Conservation (phyloP, 1,284 basidiomycete genomes). For the Earliella scabrosa region DNA sequence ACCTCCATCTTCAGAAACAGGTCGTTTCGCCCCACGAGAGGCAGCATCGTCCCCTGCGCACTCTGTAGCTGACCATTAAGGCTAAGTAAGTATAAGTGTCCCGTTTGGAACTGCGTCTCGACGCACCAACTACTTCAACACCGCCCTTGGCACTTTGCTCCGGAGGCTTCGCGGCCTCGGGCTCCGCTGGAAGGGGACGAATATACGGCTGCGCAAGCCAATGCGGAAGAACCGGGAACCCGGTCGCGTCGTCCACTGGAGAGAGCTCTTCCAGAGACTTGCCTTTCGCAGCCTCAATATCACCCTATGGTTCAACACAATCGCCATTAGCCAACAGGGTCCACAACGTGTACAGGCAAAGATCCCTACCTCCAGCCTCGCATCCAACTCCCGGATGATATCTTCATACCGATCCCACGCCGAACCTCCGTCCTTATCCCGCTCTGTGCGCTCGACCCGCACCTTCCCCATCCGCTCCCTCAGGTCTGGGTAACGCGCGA, state of each 20-base stretch:
- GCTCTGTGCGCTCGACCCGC: conserved; percentile 37
- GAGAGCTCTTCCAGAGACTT: conserved; percentile 49
- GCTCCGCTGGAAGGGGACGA: conserved; percentile 45
- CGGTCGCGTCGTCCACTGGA: conserved; percentile 51
- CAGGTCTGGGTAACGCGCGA: conserved; percentile 74
- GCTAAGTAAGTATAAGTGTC: not conserved
- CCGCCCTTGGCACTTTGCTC: conserved; percentile 11
- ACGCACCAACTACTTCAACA: conserved; percentile 20
- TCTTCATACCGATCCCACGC: conserved; percentile 60
- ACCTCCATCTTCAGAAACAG: conserved; percentile 15
- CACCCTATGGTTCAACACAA: conserved; percentile 41
- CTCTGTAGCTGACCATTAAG: not conserved
- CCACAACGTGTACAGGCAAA: not conserved
- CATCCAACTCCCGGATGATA: conserved; percentile 70
- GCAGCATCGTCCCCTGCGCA: conserved; percentile 1
- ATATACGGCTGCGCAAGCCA: conserved; percentile 91
- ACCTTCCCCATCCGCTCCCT: conserved; percentile 71
- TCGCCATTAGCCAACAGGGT: not conserved
- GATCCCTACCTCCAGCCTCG: conserved; percentile 57
- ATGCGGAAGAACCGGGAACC: conserved; percentile 70
- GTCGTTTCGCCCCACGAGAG: conserved; percentile 21
- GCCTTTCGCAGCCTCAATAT: conserved; percentile 44
- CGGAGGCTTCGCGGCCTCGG: conserved; percentile 15
- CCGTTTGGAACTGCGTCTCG: no score
- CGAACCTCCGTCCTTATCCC: conserved; percentile 43